Conservation (phyloP, 495 filamentous ascomycete genomes). For the Xylaria intraflava region DNA sequence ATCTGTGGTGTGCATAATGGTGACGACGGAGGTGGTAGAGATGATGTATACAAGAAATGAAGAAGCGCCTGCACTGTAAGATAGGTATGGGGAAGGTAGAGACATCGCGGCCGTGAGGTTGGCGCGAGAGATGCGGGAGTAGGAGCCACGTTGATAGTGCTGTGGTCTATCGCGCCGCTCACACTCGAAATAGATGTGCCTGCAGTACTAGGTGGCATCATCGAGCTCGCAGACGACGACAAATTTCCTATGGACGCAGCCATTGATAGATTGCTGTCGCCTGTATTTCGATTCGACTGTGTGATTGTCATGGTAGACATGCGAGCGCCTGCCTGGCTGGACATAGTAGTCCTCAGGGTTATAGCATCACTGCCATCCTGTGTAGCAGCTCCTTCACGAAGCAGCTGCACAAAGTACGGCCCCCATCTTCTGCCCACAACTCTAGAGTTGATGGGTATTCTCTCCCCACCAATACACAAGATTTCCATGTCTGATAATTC, state of each 20-base stretch:
- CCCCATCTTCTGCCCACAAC: constrained; percentile 86
- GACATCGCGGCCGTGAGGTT: constrained; percentile 67
- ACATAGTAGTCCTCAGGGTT: constrained; percentile 37
- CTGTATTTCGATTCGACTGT: constrained; percentile 52
- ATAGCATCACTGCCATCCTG: constrained; percentile 48
- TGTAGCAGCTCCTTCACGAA: constrained; percentile 64
- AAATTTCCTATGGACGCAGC: constrained; percentile 49
- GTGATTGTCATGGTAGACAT: constrained; percentile 85
- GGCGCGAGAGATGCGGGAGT: constrained; percentile 55
- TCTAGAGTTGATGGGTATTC: constrained; percentile 87
- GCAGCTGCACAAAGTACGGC: constrained; percentile 84
- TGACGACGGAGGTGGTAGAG: constrained; percentile 65
- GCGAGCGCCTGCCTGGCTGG: constrained; percentile 43
- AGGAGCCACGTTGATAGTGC: constrained; percentile 40
- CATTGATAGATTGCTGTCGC: constrained; percentile 51
- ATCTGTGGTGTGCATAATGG: constrained; percentile 91
- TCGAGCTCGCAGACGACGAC: constrained; percentile 40
- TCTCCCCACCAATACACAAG: constrained; percentile 78
- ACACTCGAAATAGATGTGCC: constrained; percentile 27
- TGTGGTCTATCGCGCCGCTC: constrained; percentile 28
- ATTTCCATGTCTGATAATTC: constrained; percentile 98
- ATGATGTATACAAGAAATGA: constrained; percentile 87
- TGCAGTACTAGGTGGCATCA: constrained; percentile 32
- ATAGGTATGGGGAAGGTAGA: constrained; percentile 89
- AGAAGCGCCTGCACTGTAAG: constrained; percentile 82